Evolutionary conservation across 192 early-diverging fungal species (phyloP).

Genomic region (Gaertneriomyces semiglobifer): DNA sequence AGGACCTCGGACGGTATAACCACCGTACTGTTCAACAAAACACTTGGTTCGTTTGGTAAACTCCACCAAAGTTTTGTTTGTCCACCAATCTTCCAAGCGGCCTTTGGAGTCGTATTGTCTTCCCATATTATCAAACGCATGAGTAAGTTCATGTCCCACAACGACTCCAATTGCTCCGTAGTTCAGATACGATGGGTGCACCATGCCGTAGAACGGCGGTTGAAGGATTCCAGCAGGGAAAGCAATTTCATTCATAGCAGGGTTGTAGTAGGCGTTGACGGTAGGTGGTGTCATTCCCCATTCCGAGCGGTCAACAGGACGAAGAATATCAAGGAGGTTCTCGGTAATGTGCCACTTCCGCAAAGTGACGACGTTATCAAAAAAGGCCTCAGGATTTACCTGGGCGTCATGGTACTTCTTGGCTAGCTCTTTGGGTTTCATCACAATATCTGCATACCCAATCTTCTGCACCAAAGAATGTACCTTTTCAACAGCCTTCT

Average conservation of each 20-base stretch:
- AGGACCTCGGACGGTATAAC: slow-evolving; percentile 43
- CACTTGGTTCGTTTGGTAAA: slow-evolving; percentile 56
- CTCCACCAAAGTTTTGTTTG: slow-evolving; percentile 49
- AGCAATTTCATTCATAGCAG: slow-evolving; percentile 35
- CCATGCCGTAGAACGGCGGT: slow-evolving; percentile 18
- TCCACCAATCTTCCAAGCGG: slow-evolving; percentile 64
- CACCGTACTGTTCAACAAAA: slow-evolving; percentile 61
- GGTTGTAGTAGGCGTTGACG: slow-evolving; percentile 41
- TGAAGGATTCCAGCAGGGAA: slow-evolving; percentile 37
- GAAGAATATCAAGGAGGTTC: slow-evolving; percentile 20
- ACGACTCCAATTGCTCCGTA: slow-evolving; percentile 62
- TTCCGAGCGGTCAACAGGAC: slow-evolving; percentile 19
- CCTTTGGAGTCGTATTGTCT: slow-evolving; percentile 39
- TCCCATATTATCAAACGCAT: slow-evolving; percentile 44
- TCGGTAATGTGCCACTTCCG: not conserved
- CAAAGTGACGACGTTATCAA: slow-evolving; percentile 15
- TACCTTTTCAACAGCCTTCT: slow-evolving; percentile 34
- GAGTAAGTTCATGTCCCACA: slow-evolving; percentile 46
- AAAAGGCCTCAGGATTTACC: slow-evolving; percentile 14
- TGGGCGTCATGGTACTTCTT: slow-evolving; percentile 14
- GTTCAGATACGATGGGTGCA: slow-evolving; percentile 36
- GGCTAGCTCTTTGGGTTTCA: slow-evolving; percentile 24
- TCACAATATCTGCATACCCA: slow-evolving; percentile 31
- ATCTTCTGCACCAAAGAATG: slow-evolving; percentile 26
- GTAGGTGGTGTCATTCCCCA: slow-evolving; percentile 33